Evolutionary conservation across 805 yeast species (phyloP).

Genomic region (Kodamaea fukazawae): DNA sequence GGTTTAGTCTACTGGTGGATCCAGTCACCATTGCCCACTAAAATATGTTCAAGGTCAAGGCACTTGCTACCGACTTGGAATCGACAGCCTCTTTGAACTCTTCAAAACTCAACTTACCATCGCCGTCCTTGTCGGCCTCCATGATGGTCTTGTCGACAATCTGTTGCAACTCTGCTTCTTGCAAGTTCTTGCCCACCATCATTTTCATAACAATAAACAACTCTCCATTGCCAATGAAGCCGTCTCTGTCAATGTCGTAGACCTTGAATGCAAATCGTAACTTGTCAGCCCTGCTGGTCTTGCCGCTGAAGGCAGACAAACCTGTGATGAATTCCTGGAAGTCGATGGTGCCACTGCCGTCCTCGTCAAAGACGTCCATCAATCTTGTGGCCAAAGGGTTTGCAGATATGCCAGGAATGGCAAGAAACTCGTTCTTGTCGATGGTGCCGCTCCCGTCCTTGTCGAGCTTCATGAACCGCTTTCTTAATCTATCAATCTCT

Average conservation of each 20-base stretch:
- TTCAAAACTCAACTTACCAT: conserved; percentile 77
- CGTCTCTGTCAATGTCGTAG: conserved; percentile 94
- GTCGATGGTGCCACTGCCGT: conserved; percentile 90
- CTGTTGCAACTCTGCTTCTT: conserved; percentile 87
- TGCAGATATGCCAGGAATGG: conserved; percentile 87
- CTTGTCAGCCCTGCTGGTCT: conserved; percentile 78
- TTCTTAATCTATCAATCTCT: conserved; percentile 86
- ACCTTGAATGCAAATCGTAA: conserved; percentile 86
- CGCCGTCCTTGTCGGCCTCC: conserved; percentile 88
- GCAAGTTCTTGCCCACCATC: conserved; percentile 94
- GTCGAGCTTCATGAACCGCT: conserved; percentile 93
- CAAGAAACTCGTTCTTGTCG: conserved; percentile 83
- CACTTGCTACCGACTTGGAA: conserved; percentile 55
- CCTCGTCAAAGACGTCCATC: conserved; percentile 92
- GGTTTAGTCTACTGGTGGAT: not conserved
- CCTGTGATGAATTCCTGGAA: conserved; percentile 92
- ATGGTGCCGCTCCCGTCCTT: conserved; percentile 90
- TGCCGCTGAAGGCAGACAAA: conserved; percentile 81
- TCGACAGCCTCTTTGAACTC: conserved; percentile 76
- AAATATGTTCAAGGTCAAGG: conserved; percentile 53
- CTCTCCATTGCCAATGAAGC: conserved; percentile 93
- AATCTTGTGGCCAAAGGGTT: conserved; percentile 89
- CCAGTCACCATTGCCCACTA: conserved; percentile 19
- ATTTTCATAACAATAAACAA: conserved; percentile 84
- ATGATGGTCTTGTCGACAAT: conserved; percentile 94